Percentiles rank a stretch among this genome's conserved stretches.
Evolutionary conservation across 345 rosid species (phyloP).

Genomic region (Eucalyptus sp.): DNA sequence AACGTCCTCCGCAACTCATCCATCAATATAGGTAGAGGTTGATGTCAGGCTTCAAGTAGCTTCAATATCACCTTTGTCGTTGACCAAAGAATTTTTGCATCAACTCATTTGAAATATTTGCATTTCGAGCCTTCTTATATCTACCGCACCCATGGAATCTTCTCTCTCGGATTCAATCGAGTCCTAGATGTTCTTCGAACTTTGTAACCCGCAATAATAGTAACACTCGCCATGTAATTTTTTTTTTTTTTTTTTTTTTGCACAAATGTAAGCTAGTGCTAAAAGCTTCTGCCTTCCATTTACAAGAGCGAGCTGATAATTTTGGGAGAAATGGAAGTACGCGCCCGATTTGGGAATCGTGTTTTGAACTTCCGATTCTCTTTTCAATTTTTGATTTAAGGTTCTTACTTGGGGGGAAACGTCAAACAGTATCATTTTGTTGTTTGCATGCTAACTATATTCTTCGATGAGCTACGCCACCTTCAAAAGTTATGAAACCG

Average conservation of each 20-base stretch:
- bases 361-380: accelerated
- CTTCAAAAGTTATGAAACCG: accelerated
- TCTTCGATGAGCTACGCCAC: accelerated
- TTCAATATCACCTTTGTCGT: accelerated
- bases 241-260: accelerated
- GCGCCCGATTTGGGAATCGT: accelerated
- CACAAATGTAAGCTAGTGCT: accelerated
- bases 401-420: no score
- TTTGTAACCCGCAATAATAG: accelerated
- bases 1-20: accelerated
- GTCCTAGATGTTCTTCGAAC: accelerated
- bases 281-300: no score
- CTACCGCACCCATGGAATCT: no score
- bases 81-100: no score
- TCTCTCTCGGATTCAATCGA: accelerated
- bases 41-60: no score
- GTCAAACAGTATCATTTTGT: accelerated
- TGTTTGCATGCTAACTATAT: accelerated
- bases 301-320: no score
- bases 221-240: no score
- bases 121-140: no score
- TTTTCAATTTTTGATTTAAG: no score
- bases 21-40: no score
- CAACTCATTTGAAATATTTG: no score
- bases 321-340: no score